Conservation (phyloP, 2,329 filamentous ascomycete genomes). For the Penicillium thymicola region DNA sequence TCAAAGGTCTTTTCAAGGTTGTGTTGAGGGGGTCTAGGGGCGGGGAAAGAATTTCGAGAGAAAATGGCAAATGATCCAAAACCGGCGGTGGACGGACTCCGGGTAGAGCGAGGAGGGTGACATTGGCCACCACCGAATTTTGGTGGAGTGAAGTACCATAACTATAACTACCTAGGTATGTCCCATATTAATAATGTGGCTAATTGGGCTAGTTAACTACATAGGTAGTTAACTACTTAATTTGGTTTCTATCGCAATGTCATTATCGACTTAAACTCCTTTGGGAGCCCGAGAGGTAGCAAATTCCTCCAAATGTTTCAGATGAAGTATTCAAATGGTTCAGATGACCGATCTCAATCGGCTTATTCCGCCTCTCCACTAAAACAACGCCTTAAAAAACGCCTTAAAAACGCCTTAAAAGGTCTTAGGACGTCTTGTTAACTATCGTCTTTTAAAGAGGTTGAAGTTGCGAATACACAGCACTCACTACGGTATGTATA, state of each 20-base stretch:
- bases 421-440: not conserved
- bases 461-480: not conserved
- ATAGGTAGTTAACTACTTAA: too few relatives aligned
- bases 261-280: not conserved
- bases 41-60: not conserved
- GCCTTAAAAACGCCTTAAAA: not conserved
- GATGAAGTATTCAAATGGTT: not conserved
- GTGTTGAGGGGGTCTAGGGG: not conserved
- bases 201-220: too few relatives aligned
- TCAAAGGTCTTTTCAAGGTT: not conserved
- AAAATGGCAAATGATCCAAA: constrained; percentile 14
- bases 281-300: not conserved
- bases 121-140: constrained; percentile 14
- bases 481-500: not conserved
- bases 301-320: not conserved
- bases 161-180: too few relatives aligned
- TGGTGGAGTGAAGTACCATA: constrained; percentile 12
- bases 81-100: constrained; percentile 16
- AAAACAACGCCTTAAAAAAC: not conserved
- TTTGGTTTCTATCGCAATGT: not conserved
- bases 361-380: not conserved
- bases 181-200: not conserved
- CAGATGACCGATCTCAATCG: not conserved
- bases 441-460: not conserved
- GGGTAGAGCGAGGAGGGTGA: constrained; percentile 11